Percentiles rank a stretch among this genome's conserved stretches.
These are phyloP conservation scores for Globisporangium heterothallicum DNA, from an alignment of 352 stramenopile species.

Conservation along the genomic window DNA sequence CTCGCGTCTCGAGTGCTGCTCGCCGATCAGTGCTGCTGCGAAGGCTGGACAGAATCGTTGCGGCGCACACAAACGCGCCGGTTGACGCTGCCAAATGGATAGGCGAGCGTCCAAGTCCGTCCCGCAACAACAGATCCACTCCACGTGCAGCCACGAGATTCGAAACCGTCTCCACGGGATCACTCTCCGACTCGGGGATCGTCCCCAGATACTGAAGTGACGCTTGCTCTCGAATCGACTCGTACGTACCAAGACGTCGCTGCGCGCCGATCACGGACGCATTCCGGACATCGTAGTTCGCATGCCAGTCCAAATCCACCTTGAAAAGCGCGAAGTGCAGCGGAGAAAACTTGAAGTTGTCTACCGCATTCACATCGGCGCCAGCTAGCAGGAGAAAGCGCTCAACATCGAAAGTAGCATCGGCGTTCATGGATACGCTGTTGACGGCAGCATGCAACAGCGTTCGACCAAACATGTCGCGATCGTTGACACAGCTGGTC, in stretches of 20 bases:
- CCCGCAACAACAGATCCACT: constrained; percentile 30
- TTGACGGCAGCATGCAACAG: constrained; percentile 77
- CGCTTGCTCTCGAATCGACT: constrained; percentile 34
- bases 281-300: constrained; percentile 34
- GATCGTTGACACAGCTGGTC: constrained; percentile 40
- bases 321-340: constrained; percentile 73
- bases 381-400: constrained; percentile 58
- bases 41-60: constrained; percentile 41
- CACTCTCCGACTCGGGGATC: constrained; percentile 40
- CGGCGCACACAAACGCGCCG: constrained; percentile 68
- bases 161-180: constrained; percentile 74
- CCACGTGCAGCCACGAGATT: constrained; percentile 50
- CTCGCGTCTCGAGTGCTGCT: constrained; percentile 27
- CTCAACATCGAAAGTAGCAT: constrained; percentile 78
- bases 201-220: constrained; percentile 33
- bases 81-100: constrained; percentile 69
- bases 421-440: constrained; percentile 48
- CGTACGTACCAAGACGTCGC: constrained; percentile 45
- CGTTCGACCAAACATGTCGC: constrained; percentile 43
- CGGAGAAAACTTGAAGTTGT: constrained; percentile 50
- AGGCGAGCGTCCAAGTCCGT: constrained; percentile 48
- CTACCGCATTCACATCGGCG: constrained; percentile 41
- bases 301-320: constrained; percentile 63
- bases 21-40: constrained; percentile 19
- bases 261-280: too few species aligned